Percentiles rank a stretch among this genome's conserved stretches.
These are phyloP conservation scores for Epichloe hybrida DNA, from an alignment of 2,329 filamentous ascomycete species.

Conservation along the genomic window DNA sequence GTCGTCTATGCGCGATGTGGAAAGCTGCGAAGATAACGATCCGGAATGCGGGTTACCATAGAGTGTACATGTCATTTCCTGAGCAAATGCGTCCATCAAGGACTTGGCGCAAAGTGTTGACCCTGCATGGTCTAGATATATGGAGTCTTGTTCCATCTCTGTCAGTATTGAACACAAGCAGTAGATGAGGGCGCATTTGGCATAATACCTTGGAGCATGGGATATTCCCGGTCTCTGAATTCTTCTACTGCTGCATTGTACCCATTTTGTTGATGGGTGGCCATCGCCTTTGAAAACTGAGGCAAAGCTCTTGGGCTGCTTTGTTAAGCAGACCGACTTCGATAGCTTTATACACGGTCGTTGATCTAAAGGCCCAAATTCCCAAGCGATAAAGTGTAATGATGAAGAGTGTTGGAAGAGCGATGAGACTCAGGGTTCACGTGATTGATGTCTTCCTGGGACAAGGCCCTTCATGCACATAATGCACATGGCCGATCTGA, in stretches of 20 bases:
- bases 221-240: conserved; percentile 48
- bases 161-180: not conserved
- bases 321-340: too few relatives aligned
- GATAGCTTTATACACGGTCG: not conserved
- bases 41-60: conserved; percentile 90
- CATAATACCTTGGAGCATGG: conserved; percentile 50
- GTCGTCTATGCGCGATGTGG: conserved; percentile 63
- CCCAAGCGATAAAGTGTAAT: not conserved
- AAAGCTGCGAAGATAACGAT: conserved; percentile 66
- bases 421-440: not conserved
- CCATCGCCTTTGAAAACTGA: not conserved
- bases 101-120: conserved; percentile 74
- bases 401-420: not conserved
- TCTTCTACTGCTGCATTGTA: conserved; percentile 49
- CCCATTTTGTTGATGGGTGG: not conserved
- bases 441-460: not conserved
- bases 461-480: not conserved
- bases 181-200: not conserved
- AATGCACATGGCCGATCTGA: not conserved
- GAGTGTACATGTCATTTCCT: conserved; percentile 64
- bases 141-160: conserved; percentile 36
- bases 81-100: conserved; percentile 63
- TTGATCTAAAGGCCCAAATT: not conserved
- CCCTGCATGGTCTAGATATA: conserved; percentile 92
- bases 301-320: not conserved